phyloP scores from a whole-genome alignment of 306 rosid genomes.

The Cicer cuneatum region DNA sequence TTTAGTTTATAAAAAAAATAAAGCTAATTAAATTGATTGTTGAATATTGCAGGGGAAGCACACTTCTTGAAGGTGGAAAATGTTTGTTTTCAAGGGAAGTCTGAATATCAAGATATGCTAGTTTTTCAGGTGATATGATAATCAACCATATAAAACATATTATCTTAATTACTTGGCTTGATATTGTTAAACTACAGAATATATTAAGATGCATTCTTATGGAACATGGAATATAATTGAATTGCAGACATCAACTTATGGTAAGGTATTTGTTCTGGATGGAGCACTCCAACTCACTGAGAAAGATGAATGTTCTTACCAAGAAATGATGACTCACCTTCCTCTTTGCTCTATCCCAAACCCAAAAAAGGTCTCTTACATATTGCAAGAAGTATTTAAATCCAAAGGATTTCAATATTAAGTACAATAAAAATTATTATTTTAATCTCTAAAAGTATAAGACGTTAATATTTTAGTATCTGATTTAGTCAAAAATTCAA shows the following conservation, averaged over 20 bases:
- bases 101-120: slow-evolving; percentile 62
- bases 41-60: slow-evolving; percentile 60
- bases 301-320: slow-evolving; percentile 77
- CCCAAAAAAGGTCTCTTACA: slow-evolving; percentile 59
- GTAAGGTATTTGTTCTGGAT: slow-evolving; percentile 66
- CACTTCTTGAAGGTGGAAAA: slow-evolving; percentile 71
- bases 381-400: not conserved
- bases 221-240: not conserved
- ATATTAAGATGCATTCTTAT: not conserved
- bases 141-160: not conserved
- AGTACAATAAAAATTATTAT: too few relatives aligned
- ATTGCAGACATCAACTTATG: slow-evolving; percentile 63
- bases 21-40: slow-evolving; percentile 29
- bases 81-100: slow-evolving; percentile 62
- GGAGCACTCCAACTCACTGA: slow-evolving; percentile 71
- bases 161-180: slow-evolving; percentile 5
- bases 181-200: not conserved
- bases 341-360: slow-evolving; percentile 78
- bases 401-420: slow-evolving; percentile 8
- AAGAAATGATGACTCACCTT: slow-evolving; percentile 79
- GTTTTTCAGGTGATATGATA: slow-evolving; percentile 62
- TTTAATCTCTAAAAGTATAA: too few relatives aligned
- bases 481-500: too few relatives aligned
- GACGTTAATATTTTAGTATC: too few relatives aligned
- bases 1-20: too few relatives aligned